Evolutionary conservation across 2,329 filamentous ascomycete genomes (phyloP), one percentile per base, ranked within the genome.

Genomic region (Penicillium sp.): DNA sequence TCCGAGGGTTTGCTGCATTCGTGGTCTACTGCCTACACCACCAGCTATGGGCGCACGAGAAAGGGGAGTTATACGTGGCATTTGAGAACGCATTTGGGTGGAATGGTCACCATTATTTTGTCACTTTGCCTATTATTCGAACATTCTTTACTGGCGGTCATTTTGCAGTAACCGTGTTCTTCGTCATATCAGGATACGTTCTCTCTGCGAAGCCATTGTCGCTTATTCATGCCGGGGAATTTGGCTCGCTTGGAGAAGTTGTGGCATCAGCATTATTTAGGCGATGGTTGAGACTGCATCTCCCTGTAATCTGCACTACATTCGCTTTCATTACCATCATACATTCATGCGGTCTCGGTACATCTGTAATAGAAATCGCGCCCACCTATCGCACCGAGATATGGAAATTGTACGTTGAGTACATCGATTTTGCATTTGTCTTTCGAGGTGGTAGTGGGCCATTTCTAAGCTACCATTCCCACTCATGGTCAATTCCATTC

Each of bases 381-480:
- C 30, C 30, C 30, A 33, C 30, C 33, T 77, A 79, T 63, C 59
- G 66, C 8, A 77, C 76, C 8, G 83, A 85, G 62, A 59, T 83
- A 1, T 81, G 78, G 73, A 74, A 71, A 42, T 77, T 74, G 75
- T 77, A 79, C 54, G 65, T 65, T 58, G 82, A 88, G 66, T 75
- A 83, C 65, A 89, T 88, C 66, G 87, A 87, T 68, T 88, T 86
- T 71, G 88, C 81, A 68, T 89, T 86, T 66, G 66, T 87, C 43
- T 88, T 83, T 71, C 80, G 81, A 42, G 76, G 76, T 6, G 82
- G 83, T 6, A 81, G 80, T 1, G 72, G 79, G 8, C 79, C 81
- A 11, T 86, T 82, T 75, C 77, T 85, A 54, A 70, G 71, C 11
- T 83, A 83, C 70, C 84, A 85, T 62, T 76, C 75, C 23, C 85